Percentiles rank a stretch among this genome's conserved stretches.
phyloP scores from a whole-genome alignment of 208 protist species.

The Herpetomonas samuelpessoai region DNA sequence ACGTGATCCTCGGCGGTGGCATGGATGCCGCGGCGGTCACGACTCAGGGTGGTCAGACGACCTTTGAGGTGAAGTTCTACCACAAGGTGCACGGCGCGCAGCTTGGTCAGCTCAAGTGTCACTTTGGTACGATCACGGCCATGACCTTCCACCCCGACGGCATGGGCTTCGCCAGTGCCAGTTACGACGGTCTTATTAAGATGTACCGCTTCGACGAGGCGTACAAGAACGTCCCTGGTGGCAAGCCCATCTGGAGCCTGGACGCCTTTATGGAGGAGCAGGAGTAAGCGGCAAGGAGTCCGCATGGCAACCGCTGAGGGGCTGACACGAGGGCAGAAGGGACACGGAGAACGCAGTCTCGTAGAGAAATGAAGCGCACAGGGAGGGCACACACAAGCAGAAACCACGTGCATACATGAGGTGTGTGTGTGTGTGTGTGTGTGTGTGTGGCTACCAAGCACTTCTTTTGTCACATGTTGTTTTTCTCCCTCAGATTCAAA shows the following conservation, averaged over 20 bases:
- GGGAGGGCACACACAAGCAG: too few relatives aligned
- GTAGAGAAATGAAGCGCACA: too few relatives aligned
- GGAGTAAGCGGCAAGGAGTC: too few relatives aligned
- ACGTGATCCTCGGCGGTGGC: slow-evolving; percentile 96
- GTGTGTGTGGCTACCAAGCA: too few relatives aligned
- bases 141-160: slow-evolving; percentile 96
- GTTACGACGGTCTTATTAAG: slow-evolving; percentile 96
- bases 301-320: too few relatives aligned
- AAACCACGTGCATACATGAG: too few relatives aligned
- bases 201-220: slow-evolving; percentile 94
- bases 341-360: too few relatives aligned
- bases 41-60: slow-evolving; percentile 81
- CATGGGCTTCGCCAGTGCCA: slow-evolving; percentile 89
- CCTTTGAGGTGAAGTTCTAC: slow-evolving; percentile 97
- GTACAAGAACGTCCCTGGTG: slow-evolving; percentile 83
- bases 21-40: slow-evolving; percentile 96
- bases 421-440: too few relatives aligned
- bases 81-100: slow-evolving; percentile 95
- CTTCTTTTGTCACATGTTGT: too few relatives aligned
- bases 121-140: slow-evolving; percentile 99
- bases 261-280: slow-evolving; percentile 4
- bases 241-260: slow-evolving; percentile 58
- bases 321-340: too few relatives aligned
- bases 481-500: too few relatives aligned
- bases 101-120: slow-evolving; percentile 95